phyloP scores from a whole-genome alignment of 345 rosid genomes.

The rapeseed (Brassica napus) region Da-Ae NC_063442.1:23708501-23709000 shows the following conservation, averaged over 20 bases:
- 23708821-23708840: constrained; percentile 17
- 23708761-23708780: constrained; percentile 31
- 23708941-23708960: neutral
- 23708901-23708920: constrained; percentile 1
- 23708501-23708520: neutral
- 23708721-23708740: neutral
- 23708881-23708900: constrained; percentile 15
- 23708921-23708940: constrained; percentile 5
- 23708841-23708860: neutral
- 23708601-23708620: no score
- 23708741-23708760: constrained; percentile 21
- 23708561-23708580: neutral
- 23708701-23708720: neutral
- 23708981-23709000: no score
- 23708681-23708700: neutral
- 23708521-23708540: no score
- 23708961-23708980: no score
- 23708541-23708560: neutral
- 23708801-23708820: constrained; percentile 32
- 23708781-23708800: constrained; percentile 41
- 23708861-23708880: constrained; percentile 13
- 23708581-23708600: no score
- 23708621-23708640: neutral
- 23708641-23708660: neutral
- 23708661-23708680: neutral